Percentiles rank a stretch among this genome's conserved stretches.
phyloP scores from a whole-genome alignment of 75 land plant genomes.

The Pinus taeda region DNA sequence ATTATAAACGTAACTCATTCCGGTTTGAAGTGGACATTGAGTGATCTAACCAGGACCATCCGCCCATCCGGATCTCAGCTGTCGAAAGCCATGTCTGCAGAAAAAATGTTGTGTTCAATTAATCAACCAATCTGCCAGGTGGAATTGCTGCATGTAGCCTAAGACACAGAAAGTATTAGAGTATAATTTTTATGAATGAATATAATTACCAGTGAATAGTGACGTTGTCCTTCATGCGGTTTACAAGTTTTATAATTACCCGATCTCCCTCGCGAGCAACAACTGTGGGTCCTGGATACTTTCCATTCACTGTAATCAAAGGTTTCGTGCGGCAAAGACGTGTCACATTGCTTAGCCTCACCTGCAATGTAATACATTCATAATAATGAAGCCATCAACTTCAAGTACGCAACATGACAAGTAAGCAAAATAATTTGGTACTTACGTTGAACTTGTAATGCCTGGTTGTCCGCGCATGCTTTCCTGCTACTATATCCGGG shows the following conservation, averaged over 20 bases:
- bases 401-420: no score
- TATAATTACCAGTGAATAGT: slow-evolving; percentile 43
- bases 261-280: slow-evolving; percentile 25
- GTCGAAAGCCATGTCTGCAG: slow-evolving; percentile 40
- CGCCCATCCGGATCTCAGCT: slow-evolving; percentile 34
- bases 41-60: slow-evolving; percentile 53
- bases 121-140: no score
- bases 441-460: no score
- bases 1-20: slow-evolving; percentile 33
- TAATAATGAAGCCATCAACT: not conserved
- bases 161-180: no score
- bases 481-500: no score
- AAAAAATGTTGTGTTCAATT: no score
- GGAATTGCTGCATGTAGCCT: no score
- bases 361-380: slow-evolving; percentile 18
- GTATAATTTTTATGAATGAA: no score
- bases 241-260: slow-evolving; percentile 33
- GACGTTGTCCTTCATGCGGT: slow-evolving; percentile 24
- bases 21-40: slow-evolving; percentile 52
- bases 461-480: no score
- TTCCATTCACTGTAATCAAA: slow-evolving; percentile 44
- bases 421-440: no score
- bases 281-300: slow-evolving; percentile 57
- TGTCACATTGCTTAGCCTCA: slow-evolving; percentile 29
- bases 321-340: slow-evolving; percentile 36